These are phyloP conservation scores for Phellopilus nigrolimitatus DNA, from an alignment of 1,284 basidiomycete species.

Conservation along the genomic window DNA sequence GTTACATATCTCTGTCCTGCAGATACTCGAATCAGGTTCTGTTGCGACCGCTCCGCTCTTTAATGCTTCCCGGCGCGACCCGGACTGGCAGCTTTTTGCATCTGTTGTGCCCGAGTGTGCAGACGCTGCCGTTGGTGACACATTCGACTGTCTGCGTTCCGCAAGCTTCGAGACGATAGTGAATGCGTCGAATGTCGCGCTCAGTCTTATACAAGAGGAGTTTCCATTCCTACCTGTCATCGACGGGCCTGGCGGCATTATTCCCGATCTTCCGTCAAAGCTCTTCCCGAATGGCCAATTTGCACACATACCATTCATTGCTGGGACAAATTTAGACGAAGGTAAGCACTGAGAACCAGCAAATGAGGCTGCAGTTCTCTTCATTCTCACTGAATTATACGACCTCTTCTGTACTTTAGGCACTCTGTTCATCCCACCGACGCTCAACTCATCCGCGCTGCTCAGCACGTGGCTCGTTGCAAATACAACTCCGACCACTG, in stretches of 20 bases:
- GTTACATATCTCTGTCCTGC: background rate
- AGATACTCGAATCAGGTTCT: conserved; percentile 46
- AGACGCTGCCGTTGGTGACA: conserved; percentile 27
- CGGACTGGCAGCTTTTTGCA: conserved; percentile 41
- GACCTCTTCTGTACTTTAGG: background rate
- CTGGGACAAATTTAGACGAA: conserved; percentile 46
- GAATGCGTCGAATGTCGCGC: conserved; percentile 28
- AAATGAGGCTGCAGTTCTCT: no score
- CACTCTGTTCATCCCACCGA: conserved; percentile 32
- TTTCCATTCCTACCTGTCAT: conserved; percentile 38
- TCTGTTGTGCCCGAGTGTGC: conserved; percentile 34
- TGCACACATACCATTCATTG: conserved; percentile 41
- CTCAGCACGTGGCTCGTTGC: conserved; percentile 29
- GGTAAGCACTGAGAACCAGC: conserved; percentile 27
- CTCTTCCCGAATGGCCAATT: conserved; percentile 34
- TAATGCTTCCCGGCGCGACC: conserved; percentile 29
- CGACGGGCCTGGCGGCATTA: conserved; percentile 39
- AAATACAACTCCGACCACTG: conserved; percentile 32
- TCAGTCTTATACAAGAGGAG: conserved; percentile 26
- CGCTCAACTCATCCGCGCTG: conserved; percentile 29
- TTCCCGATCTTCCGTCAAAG: conserved; percentile 38
- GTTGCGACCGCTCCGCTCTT: conserved; percentile 31
- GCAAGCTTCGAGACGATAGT: conserved; percentile 36
- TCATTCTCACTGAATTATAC: background rate
- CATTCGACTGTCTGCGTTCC: conserved; percentile 37